Evolutionary conservation across 306 rosid genomes (phyloP), one percentile per base, ranked within the genome.

Genomic region (Quercus mongolica): DNA sequence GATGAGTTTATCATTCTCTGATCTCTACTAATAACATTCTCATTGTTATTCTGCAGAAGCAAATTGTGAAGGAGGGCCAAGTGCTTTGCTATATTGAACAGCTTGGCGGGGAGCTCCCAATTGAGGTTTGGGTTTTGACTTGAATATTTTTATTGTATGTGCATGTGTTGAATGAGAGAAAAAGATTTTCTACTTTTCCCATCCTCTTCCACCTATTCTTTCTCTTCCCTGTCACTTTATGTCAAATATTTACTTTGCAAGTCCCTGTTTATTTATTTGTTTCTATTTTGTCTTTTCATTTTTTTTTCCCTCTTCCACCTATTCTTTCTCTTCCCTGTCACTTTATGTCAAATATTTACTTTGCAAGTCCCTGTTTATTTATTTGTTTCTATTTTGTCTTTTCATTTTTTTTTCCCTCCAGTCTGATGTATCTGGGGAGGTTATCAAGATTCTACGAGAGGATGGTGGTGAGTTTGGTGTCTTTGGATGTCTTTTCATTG

Each of bases 381-480:
- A 15, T 56, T 9, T 68, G 14, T 76, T 35, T 58, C 54, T 74
- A 25, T 77, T 70, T 46, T 41, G 69, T 78, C 58, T 11, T 83
- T 26, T 73, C 56, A 5, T 31, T 31, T 72, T 81, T 31, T 31
- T 63, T 77, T 3, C 58, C 49, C 64, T 82, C 46, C 72, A 95
- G 99, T 93, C 91, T 83, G 92, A 93, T 74, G 90, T 88, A 35
- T 67, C 96, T 2, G 98, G 99, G 30, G 99, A 95, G 88, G 85
- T 95, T 65, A 76, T 93, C 87, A 90, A 83, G 93, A 92, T 95
- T 76, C 88, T 95, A n/a, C 73, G 85, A 25, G 38, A 86, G 81
- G 99, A 95, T 69, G 98, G 99, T 0, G 99, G 99, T 94, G 81
- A 75, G 95, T 88, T 62, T 54, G 13, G 30, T n/a, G 2, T 56